Conservation (phyloP, 176 grass and related monocot genomes). For the Lolium multiflorum region DNA sequence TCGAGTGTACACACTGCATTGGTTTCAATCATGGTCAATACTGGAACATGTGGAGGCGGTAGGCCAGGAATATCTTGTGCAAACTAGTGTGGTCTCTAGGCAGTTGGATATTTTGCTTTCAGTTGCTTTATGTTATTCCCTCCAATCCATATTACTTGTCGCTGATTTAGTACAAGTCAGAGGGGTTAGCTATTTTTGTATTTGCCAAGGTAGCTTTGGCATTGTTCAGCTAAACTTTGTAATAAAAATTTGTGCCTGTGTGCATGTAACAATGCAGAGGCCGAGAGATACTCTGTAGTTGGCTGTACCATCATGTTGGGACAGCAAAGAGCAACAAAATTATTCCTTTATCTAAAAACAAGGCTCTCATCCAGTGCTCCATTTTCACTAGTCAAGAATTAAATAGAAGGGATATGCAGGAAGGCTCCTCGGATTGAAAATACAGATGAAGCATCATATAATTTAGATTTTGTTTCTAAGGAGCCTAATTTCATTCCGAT, state of each 20-base stretch:
- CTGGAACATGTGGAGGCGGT: not conserved
- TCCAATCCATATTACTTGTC: no score
- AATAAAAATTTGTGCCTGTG: not conserved
- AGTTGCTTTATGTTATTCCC: not conserved
- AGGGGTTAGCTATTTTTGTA: no score
- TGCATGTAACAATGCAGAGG: slow-evolving; percentile 5
- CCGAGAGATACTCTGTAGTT: not conserved
- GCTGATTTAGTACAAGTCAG: no score
- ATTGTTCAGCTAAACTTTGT: not conserved
- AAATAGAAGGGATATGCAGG: not conserved
- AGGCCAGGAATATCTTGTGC: slow-evolving; percentile 1
- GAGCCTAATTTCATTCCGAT: slow-evolving; percentile 4
- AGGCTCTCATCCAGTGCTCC: not conserved
- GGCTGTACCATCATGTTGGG: not conserved
- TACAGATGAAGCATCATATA: not conserved
- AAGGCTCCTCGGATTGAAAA: not conserved
- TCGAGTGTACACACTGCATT: not conserved
- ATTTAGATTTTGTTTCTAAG: slow-evolving; percentile 17
- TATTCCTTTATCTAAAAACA: not conserved
- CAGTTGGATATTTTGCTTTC: not conserved
- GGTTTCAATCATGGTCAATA: not conserved
- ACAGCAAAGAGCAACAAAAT: not conserved
- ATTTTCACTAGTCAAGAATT: slow-evolving; percentile 17
- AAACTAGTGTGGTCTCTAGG: not conserved
- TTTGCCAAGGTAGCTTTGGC: not conserved